Base-by-base conservation (phyloP, 352 stramenopile genomes). In the Globisporangium takayamanum region DNA sequence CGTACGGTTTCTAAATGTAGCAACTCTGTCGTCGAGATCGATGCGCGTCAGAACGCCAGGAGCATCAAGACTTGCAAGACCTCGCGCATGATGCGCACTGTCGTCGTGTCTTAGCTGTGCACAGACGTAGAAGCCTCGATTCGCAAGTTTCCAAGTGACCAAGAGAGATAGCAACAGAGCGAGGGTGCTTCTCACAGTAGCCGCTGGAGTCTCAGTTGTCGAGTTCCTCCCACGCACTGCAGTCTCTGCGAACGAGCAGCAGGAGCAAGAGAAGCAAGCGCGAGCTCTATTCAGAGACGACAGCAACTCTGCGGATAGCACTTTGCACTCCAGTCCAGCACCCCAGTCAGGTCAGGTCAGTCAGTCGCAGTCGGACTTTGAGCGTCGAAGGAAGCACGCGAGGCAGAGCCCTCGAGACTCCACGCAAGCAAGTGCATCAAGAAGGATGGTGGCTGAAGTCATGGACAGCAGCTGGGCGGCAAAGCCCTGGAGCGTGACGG, bases 401-500 rank as follows among this genome's bases (percentile, higher is more conserved):
- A 8, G 6, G 1, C 28, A 33, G 28, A 33, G 28, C 28, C 28
- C 28, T 33, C 28, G 28, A 33, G 28, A 6, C 28, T 33, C 3
- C 26, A 25, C 41, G 25, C 11, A 12, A 48, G 22, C 47, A 52
- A 45, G 8, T 51, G 25, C 20, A 36, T 3, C 22, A 22, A 15
- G 4, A 36, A n/a, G 22, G 28, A 67, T 58, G 51, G 51, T 84
- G 66, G 66, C 71, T 5, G 75, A 84, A 42, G 67, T 78, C 41
- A 77, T 75, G 63, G 74, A 83, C 51, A 61, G 62, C 39, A 61
- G 59, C 46, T 88, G 78, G 78, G 66, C 61, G 16, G 60, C 78
- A 54, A 88, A 86, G 53, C 74, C 78, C 33, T 89, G 79, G 79
- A 87, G 71, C 50, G 76, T 87, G 59, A 85, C 79, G 42, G 77